Conservation (phyloP, 768 basidiomycete genomes). For the Boletus sp. region DNA sequence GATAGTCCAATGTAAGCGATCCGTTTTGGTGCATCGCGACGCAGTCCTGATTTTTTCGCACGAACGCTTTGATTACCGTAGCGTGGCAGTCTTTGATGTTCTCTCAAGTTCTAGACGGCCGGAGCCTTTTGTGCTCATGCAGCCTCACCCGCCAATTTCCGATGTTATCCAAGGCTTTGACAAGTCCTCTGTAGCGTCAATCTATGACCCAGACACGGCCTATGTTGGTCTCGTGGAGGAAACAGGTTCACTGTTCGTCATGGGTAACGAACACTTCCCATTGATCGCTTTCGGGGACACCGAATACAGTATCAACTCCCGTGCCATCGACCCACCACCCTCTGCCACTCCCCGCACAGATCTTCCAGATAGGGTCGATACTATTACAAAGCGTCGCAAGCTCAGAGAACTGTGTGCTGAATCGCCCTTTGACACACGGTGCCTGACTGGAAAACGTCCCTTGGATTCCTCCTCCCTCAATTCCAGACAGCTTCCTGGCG, state of each 20-base stretch:
- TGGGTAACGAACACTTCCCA: constrained; percentile 80
- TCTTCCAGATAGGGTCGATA: constrained; percentile 43
- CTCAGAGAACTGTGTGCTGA: constrained; percentile 39
- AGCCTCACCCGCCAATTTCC: constrained; percentile 75
- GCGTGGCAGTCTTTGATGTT: constrained; percentile 84
- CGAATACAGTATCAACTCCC: constrained; percentile 33
- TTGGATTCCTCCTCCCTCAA: constrained; percentile 49
- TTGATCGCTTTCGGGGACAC: constrained; percentile 70
- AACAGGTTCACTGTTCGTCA: constrained; percentile 75
- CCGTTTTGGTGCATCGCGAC: neutral
- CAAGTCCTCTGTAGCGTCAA: constrained; percentile 35
- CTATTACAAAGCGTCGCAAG: constrained; percentile 44
- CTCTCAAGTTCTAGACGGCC: constrained; percentile 45
- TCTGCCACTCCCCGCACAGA: constrained; percentile 32
- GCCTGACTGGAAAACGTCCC: constrained; percentile 59
- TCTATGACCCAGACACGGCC: constrained; percentile 52
- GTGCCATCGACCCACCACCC: constrained; percentile 36
- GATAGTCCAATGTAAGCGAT: constrained; percentile 62
- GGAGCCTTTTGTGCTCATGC: constrained; percentile 80
- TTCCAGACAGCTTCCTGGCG: constrained; percentile 61
- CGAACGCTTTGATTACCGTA: constrained; percentile 25
- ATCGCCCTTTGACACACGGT: constrained; percentile 48
- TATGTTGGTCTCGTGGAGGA: constrained; percentile 80
- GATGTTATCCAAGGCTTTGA: constrained; percentile 62
- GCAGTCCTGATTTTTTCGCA: constrained; percentile 3